phyloP scores from a whole-genome alignment of 495 filamentous ascomycete species.

The Penicillium malachiteum region DNA sequence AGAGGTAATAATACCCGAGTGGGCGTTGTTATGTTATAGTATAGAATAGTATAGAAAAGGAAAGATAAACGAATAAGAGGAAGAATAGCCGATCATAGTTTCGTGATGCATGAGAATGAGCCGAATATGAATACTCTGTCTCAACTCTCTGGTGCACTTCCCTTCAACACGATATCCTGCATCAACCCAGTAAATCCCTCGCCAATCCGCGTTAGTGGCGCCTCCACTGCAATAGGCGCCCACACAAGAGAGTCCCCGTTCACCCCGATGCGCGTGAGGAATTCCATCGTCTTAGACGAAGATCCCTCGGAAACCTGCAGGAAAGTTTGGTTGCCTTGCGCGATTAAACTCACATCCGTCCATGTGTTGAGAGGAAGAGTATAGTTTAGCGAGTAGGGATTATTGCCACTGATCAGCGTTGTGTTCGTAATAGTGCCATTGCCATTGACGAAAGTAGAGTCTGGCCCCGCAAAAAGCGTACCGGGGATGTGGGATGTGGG shows the following conservation, averaged over 20 bases:
- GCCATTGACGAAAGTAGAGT: conserved; percentile 43
- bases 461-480: conserved; percentile 38
- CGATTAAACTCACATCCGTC: conserved; percentile 41
- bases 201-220: conserved; percentile 42
- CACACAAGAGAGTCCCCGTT: conserved; percentile 26
- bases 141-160: not conserved
- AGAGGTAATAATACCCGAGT: not conserved
- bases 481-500: conserved; percentile 29
- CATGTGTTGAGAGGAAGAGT: conserved; percentile 40
- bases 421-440: conserved; percentile 37
- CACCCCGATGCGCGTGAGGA: conserved; percentile 33
- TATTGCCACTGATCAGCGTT: conserved; percentile 46
- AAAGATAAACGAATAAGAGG: not conserved
- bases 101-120: not conserved
- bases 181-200: conserved; percentile 32
- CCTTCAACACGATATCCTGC: conserved; percentile 18
- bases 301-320: conserved; percentile 21
- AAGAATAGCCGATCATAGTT: not conserved
- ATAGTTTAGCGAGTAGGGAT: conserved; percentile 44
- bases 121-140: not conserved
- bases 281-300: conserved; percentile 4
- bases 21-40: not conserved
- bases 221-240: conserved; percentile 47
- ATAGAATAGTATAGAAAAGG: not conserved
- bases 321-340: conserved; percentile 40